Conservation (phyloP, 2,329 filamentous ascomycete genomes). For the Alternaria panax region DNA sequence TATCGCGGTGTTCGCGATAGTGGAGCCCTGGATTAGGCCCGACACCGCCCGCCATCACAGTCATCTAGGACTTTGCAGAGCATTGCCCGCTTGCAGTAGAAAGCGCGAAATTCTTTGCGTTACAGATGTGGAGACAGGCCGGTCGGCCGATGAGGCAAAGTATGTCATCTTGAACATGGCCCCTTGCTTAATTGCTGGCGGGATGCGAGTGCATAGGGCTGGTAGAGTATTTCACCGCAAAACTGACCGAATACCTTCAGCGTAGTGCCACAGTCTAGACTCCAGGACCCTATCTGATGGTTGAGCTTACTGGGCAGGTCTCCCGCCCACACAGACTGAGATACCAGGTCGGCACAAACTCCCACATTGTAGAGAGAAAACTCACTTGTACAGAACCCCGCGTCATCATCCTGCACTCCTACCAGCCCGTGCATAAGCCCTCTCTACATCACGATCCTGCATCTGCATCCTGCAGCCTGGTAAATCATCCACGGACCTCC, state of each 20-base stretch:
- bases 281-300: not conserved
- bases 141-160: not conserved
- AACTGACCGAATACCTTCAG: not conserved
- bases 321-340: not conserved
- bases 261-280: not conserved
- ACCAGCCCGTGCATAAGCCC: slow-evolving; percentile 2
- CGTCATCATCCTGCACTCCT: not conserved
- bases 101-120: slow-evolving; percentile 7
- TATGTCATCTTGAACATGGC: not conserved
- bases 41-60: not conserved
- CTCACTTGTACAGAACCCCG: not conserved
- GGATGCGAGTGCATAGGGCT: not conserved
- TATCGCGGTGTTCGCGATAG: slow-evolving; percentile 6
- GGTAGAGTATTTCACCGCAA: not conserved
- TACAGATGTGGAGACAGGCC: not conserved
- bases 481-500: not conserved
- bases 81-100: slow-evolving; percentile 4
- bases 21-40: slow-evolving; percentile 5
- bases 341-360: not conserved
- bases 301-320: not conserved
- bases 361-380: not conserved
- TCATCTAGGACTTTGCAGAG: not conserved
- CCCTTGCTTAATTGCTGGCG: not conserved
- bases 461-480: slow-evolving; percentile 1
- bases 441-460: not conserved